Evolutionary conservation across 169 alveolate genomes (phyloP), one percentile per base, ranked within the genome.

Genomic region (Cryptosporidium parvum): DNA sequence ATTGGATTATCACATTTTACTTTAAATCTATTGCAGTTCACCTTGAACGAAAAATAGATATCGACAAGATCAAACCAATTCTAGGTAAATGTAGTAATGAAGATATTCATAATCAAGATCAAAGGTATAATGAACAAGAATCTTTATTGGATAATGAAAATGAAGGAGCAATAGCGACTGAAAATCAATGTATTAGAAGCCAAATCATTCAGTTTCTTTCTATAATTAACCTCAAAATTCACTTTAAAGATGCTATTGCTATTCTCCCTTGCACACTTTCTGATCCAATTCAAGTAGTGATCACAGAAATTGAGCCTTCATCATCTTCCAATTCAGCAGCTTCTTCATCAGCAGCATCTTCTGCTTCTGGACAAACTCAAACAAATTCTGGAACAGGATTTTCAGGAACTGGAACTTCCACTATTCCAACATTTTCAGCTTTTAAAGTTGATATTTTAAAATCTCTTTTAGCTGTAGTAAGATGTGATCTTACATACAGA

Each of bases 191-290:
- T 10, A n/a, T 52, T 16, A 31, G 6, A 33, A 73, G 71, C n/a
- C 58, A 26, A 2, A n/a, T 62, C 14, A 42, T 80, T 23, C 75
- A 59, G 52, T 67, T 65, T 26, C 62, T 65, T 5, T 80, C 75
- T 6, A 65, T 80, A 37, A 8, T 65, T 7, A 80, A 44, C 18
- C 44, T 80, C 31, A 44, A 39, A 31, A 62, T 80, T 14, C 59
- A 65, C 21, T 80, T 80, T n/a, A 80, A 31, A 33, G 44, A 65
- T 65, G 73, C 35, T 0, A 29, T 45, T 14, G 73, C 69, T 0
- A 59, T 80, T 31, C 73, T 80, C n/a, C 89, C 89, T 8, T 80
- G 89, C n/a, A 48, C 80, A 2, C 75, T 80, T 21, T 44, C 89
- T 16, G 89, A 80, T 33, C 80, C 89, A 8, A 45, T 80, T 5